These are phyloP conservation scores for Andrographis paniculata DNA, from an alignment of 305 asterid species.

Conservation along the genomic window DNA sequence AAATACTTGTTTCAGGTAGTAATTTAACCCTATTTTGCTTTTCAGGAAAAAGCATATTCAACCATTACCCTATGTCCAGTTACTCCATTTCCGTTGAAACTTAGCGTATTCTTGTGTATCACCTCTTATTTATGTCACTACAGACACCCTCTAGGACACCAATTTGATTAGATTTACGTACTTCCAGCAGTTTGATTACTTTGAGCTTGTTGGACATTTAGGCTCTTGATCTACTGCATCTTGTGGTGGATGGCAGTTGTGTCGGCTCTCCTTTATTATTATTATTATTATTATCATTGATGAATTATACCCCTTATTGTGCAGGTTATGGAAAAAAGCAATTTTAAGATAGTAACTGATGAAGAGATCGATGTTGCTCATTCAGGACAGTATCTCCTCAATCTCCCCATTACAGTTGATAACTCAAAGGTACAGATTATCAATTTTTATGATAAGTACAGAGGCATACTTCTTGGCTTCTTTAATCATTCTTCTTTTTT, in stretches of 20 bases:
- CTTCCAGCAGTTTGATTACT: no score
- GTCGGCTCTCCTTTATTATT: no score
- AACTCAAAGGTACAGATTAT: constrained; percentile 66
- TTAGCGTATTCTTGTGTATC: constrained; percentile 2
- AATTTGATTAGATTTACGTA: no score
- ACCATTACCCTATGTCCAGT: constrained; percentile 12
- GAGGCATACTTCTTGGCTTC: constrained; percentile 3
- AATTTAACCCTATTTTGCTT: neutral
- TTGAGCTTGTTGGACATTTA: no score
- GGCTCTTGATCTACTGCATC: no score
- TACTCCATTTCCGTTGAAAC: neutral
- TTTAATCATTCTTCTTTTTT: no score
- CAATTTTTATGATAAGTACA: constrained; percentile 3
- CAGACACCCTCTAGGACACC: no score
- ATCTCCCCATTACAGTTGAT: constrained; percentile 91
- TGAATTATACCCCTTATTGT: constrained; percentile 9
- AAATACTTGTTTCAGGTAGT: constrained; percentile 76
- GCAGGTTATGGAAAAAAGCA: constrained; percentile 93
- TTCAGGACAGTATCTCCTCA: constrained; percentile 90
- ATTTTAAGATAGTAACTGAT: constrained; percentile 76
- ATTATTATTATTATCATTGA: no score
- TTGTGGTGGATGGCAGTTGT: no score
- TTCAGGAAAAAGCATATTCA: constrained; percentile 10
- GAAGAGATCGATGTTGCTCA: constrained; percentile 92
- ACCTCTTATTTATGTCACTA: constrained; percentile 2